Evolutionary conservation across 495 filamentous ascomycete genomes (phyloP).

Genomic region (Penicillium paxilli): DNA sequence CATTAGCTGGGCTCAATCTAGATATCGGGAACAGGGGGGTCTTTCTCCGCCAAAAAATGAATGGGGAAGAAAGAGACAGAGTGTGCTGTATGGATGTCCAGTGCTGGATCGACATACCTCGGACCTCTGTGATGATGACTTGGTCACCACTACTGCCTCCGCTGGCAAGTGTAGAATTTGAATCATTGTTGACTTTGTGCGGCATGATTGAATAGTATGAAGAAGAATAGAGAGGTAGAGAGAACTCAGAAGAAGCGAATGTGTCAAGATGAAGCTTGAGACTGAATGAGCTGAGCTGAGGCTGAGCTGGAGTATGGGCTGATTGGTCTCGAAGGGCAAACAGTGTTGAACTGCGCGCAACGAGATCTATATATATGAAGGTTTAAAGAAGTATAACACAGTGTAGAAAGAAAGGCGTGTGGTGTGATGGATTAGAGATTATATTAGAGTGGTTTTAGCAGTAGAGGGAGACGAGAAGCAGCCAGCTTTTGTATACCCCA

Average conservation of each 20-base stretch:
- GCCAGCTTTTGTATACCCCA: constrained; percentile 27
- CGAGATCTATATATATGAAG: constrained; percentile 16
- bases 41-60: background rate
- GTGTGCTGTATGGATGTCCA: too few relatives aligned
- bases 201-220: constrained; percentile 29
- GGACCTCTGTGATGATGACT: constrained; percentile 36
- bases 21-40: constrained; percentile 14
- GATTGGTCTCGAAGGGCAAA: constrained; percentile 9
- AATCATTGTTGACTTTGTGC: constrained; percentile 45
- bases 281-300: background rate
- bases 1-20: constrained; percentile 26
- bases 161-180: constrained; percentile 46
- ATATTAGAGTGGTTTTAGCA: constrained; percentile 11
- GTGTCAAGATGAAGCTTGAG: background rate
- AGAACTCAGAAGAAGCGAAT: background rate
- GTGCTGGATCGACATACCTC: constrained; percentile 34
- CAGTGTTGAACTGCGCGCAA: constrained; percentile 31
- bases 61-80: background rate
- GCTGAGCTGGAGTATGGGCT: constrained; percentile 6
- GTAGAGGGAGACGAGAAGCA: constrained; percentile 10
- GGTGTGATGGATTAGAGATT: constrained; percentile 6
- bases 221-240: constrained; percentile 3
- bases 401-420: constrained; percentile 4
- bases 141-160: constrained; percentile 39
- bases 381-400: constrained; percentile 8